phyloP scores from a whole-genome alignment of 2,329 filamentous ascomycete genomes.

The Bipolaris gigantea region DNA sequence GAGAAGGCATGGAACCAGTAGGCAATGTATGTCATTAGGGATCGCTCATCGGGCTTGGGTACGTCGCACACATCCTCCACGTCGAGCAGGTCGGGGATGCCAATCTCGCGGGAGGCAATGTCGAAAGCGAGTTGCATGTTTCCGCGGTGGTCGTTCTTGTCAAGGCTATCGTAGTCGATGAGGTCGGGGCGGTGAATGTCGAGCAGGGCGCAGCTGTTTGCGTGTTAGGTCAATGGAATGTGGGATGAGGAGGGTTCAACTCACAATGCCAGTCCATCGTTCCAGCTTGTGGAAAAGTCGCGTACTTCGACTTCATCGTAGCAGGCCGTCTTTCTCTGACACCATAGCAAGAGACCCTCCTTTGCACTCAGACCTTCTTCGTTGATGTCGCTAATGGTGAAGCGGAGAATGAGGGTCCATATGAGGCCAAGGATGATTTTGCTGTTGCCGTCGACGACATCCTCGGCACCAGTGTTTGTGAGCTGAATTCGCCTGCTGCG shows the following conservation, averaged over 20 bases:
- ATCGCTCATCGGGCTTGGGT: slow-evolving; percentile 90
- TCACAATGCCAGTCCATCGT: slow-evolving; percentile 87
- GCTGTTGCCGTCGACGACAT: slow-evolving; percentile 95
- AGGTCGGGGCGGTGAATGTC: slow-evolving; percentile 97
- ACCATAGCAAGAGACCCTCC: slow-evolving; percentile 93
- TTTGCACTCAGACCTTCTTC: slow-evolving; percentile 97
- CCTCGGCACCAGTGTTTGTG: slow-evolving; percentile 97
- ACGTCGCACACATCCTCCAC: slow-evolving; percentile 99
- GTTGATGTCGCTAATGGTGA: slow-evolving; percentile 98
- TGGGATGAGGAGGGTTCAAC: slow-evolving; percentile 13
- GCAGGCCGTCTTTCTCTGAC: slow-evolving; percentile 96
- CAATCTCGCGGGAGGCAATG: slow-evolving; percentile 93
- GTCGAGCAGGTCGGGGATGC: slow-evolving; percentile 91
- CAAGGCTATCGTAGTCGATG: slow-evolving; percentile 92
- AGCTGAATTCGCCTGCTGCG: slow-evolving; percentile 89
- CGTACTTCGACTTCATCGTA: slow-evolving; percentile 96
- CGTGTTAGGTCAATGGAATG: slow-evolving; percentile 9
- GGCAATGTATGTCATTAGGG: slow-evolving; percentile 98
- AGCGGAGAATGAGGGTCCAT: slow-evolving; percentile 96
- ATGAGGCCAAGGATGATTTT: slow-evolving; percentile 98
- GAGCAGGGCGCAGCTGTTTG: slow-evolving; percentile 73
- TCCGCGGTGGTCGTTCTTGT: slow-evolving; percentile 90
- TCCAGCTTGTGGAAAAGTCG: slow-evolving; percentile 96
- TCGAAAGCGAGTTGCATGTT: slow-evolving; percentile 99
- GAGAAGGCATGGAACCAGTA: slow-evolving; percentile 99